phyloP scores from a whole-genome alignment of 2,329 filamentous ascomycete genomes.

The Elsinoe perseae region DNA sequence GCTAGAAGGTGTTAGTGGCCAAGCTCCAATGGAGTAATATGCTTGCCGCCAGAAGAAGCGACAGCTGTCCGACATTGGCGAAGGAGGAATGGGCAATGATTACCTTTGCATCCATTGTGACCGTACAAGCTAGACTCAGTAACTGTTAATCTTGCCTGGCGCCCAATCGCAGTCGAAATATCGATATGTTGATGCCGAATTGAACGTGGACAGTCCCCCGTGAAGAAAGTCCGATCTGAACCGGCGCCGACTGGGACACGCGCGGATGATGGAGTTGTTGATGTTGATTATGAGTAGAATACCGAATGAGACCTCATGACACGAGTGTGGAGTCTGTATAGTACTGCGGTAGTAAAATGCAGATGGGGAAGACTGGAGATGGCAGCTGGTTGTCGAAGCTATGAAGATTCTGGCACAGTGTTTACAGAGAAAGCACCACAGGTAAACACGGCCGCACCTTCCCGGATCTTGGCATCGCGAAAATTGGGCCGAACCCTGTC shows the following conservation, averaged over 20 bases:
- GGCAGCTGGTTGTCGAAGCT: background rate
- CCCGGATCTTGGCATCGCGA: constrained; percentile 10
- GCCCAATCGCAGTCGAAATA: constrained; percentile 3
- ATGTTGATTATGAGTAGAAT: constrained; percentile 10
- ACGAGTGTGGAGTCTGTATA: constrained; percentile 12
- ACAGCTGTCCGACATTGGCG: background rate
- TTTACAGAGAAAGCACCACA: constrained; percentile 6
- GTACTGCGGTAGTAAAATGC: constrained; percentile 16
- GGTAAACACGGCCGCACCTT: constrained; percentile 15
- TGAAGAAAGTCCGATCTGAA: background rate
- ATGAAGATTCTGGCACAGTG: constrained; percentile 7
- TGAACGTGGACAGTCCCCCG: background rate
- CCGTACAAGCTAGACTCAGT: background rate
- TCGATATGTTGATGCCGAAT: constrained; percentile 1
- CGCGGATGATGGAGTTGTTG: background rate
- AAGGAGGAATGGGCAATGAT: constrained; percentile 10
- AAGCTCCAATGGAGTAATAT: background rate
- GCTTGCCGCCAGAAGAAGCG: background rate
- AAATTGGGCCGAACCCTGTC: constrained; percentile 1
- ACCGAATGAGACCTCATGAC: constrained; percentile 15
- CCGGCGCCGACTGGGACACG: constrained; percentile 13
- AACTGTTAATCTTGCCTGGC: background rate
- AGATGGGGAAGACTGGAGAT: constrained; percentile 12
- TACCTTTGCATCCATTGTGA: constrained; percentile 27
- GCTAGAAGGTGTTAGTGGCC: constrained; percentile 43